phyloP scores from a whole-genome alignment of 1,284 basidiomycete genomes.

The Apiotrichum veenhuisii region DNA sequence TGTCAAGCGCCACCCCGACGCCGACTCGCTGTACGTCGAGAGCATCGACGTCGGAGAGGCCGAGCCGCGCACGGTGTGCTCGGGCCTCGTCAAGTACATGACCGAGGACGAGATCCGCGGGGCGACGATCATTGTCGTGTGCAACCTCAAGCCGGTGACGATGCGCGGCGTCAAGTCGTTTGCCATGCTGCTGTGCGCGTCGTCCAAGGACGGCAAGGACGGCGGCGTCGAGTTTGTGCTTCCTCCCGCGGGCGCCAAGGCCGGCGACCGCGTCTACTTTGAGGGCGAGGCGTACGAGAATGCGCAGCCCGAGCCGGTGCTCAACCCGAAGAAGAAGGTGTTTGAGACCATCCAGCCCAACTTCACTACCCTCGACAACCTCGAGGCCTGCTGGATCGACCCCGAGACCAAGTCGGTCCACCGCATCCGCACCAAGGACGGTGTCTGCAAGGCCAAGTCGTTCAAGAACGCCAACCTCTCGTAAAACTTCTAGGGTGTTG shows the following conservation, averaged over 20 bases:
- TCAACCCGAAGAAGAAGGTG: slow-evolving; percentile 97
- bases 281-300: slow-evolving; percentile 78
- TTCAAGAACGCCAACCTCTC: slow-evolving; percentile 83
- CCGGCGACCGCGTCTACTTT: slow-evolving; percentile 89
- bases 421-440: slow-evolving; percentile 77
- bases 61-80: slow-evolving; percentile 88
- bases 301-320: slow-evolving; percentile 66
- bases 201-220: slow-evolving; percentile 77
- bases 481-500: too few relatives aligned
- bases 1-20: slow-evolving; percentile 90
- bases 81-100: slow-evolving; percentile 90
- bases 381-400: slow-evolving; percentile 87
- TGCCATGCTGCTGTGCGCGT: slow-evolving; percentile 92
- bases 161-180: slow-evolving; percentile 96
- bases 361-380: slow-evolving; percentile 79
- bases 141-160: slow-evolving; percentile 89
- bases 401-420: slow-evolving; percentile 74
- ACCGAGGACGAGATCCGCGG: slow-evolving; percentile 88
- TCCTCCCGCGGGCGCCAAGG: slow-evolving; percentile 77
- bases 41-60: slow-evolving; percentile 88
- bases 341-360: slow-evolving; percentile 89
- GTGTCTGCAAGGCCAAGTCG: slow-evolving; percentile 73
- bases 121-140: slow-evolving; percentile 75
- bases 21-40: slow-evolving; percentile 87
- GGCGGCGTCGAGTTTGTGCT: slow-evolving; percentile 88